Conservation (phyloP, 1,284 basidiomycete genomes). For the Wolfiporia cocos region DNA sequence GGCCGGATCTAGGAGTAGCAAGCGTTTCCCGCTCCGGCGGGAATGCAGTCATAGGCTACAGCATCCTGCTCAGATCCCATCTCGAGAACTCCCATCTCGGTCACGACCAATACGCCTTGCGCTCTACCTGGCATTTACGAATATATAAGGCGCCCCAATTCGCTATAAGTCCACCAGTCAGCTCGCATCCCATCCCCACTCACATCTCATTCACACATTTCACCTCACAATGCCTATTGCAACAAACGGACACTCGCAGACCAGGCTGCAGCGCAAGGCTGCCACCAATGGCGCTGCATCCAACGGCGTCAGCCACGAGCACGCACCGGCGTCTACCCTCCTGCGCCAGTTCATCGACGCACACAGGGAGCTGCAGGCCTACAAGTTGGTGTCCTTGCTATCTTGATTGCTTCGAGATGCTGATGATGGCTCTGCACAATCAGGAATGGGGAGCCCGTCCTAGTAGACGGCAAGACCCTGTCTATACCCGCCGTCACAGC, state of each 20-base stretch:
- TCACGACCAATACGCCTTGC: no score
- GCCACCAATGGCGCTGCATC: slow-evolving; percentile 1
- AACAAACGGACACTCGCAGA: slow-evolving; percentile 3
- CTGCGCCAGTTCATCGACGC: slow-evolving; percentile 24
- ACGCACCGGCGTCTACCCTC: slow-evolving; percentile 11
- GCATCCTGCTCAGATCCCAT: no score
- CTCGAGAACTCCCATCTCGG: no score
- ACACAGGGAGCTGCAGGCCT: slow-evolving; percentile 19
- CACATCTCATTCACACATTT: neutral
- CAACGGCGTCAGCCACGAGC: slow-evolving; percentile 6
- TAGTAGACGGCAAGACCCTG: slow-evolving; percentile 64
- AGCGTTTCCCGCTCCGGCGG: no score
- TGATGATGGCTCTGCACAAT: neutral
- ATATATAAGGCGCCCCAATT: no score
- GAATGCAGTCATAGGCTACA: no score
- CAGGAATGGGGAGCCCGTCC: slow-evolving; percentile 55
- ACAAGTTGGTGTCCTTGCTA: slow-evolving; percentile 17
- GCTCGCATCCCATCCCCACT: no score
- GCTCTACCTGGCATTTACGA: no score
- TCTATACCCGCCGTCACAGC: slow-evolving; percentile 72
- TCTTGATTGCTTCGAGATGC: slow-evolving; percentile 7
- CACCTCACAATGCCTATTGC: slow-evolving; percentile 4
- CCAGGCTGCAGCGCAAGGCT: neutral
- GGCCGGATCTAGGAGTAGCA: slow-evolving; percentile 4
- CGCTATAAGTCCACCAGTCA: no score